Base-by-base conservation (phyloP, 1,284 basidiomycete species). In the Vanrija humicola region DNA sequence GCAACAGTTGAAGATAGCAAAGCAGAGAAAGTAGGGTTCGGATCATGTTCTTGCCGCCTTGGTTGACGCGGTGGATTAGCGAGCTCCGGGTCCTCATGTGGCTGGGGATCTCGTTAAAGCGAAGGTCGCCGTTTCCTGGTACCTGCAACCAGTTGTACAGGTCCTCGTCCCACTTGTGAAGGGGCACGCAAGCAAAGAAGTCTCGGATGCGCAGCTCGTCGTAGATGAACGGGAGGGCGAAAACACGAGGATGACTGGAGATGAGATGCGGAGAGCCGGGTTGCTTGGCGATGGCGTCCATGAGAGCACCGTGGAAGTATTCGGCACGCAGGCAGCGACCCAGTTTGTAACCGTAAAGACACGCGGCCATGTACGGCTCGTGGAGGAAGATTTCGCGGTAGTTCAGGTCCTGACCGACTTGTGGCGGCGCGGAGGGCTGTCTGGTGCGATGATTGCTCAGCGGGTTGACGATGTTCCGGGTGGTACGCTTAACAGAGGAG, bases 161-260 rank as follows among this genome's bases (percentile, higher is more conserved):
- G 8, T 65, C 65, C 28, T 70, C 66, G 34, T 66, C 60, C 55
- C 66, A 69, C 18, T 54, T 48, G 10, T 51, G 47, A 3, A 64
- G 50, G 23, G 59, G 56, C 5, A 71, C 59, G 38, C 58, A 64
- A 8, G 55, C 18, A 48, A 67, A 65, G 59, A 62, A 75, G 38
- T 64, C 65, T 16, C 55, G 54, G 3, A 66, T 58, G 3, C 59
- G 53, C 10, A 75, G 56, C n/a, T 73, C 68, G 46, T 72, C 67
- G 55, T 65, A 68, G 9, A 75, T 47, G 9, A 71, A 49, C 0
- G 68, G 64, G 5, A 69, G 43, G 7, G 66, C 63, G 42, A 75
- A 66, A n/a, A 74, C 57, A 7, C 65, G 57, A 5, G 69, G 68
- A 5, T 58, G 59, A 1, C 25, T 40, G 2, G 64, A 65, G 0